Evolutionary conservation across 345 rosid genomes (phyloP), one percentile per base, ranked within the genome.

Genomic region (Lumnitzera racemosa): DNA sequence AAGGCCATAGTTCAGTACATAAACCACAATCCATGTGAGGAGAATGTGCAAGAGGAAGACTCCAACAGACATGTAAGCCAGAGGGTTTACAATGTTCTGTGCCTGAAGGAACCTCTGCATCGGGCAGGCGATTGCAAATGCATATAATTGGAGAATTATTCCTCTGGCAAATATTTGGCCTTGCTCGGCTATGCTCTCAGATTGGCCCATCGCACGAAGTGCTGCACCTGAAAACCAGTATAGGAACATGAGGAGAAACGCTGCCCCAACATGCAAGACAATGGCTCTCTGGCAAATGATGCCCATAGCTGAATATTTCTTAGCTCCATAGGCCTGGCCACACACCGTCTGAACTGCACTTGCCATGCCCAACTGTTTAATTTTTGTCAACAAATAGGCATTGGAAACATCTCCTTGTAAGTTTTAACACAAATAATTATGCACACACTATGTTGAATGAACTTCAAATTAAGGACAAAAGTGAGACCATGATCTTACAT

Each of bases 311-410:
- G 88, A 53, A 65, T 85, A 81, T 57, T 80, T 83, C 53, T 74
- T 74, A 1, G 96, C 98, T 3, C 98, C 96, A 29, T 83, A 92
- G 5, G 98, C 98, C 80, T 89, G 96, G 3, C 98, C 98, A 65
- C 96, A 92, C 13, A 92, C 87, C 0, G 98, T 92, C 51, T 92
- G 98, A 46, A 89, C 98, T 11, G 98, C 98, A 57, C 96, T 89
- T 1, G 98, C 96, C 98, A 92, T 92, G 24, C 96, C 96, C 71
- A 87, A 62, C 98, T 92, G 70, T 47, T 62, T 53, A 20, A 51
- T 51, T 25, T 20, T 12, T n/a, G 55, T 11, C 12, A 56, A 46
- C 25, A 12, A 16, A 13, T 46, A 15, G 10, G n/a, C 53, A 17
- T 3, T 5, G 15, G 46, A 58, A 59, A 13, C 47, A 36, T 36